Percentiles rank a stretch among this genome's conserved stretches.
Evolutionary conservation across 306 rosid species (phyloP).

Genomic region (Prunus mume): DNA sequence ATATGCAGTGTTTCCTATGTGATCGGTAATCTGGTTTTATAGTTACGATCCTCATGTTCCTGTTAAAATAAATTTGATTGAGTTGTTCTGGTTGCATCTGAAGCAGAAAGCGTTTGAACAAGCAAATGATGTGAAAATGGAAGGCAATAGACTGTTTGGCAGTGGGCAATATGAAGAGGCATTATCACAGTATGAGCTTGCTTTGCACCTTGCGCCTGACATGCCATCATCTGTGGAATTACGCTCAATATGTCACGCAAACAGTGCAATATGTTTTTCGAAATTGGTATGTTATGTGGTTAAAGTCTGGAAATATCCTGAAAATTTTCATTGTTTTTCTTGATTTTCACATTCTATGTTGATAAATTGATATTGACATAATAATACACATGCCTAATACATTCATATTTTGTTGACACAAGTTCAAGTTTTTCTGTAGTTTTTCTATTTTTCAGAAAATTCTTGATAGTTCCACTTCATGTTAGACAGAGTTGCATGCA

Average conservation of each 20-base stretch:
- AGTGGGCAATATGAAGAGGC: constrained; percentile 81
- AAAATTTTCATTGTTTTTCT: neutral
- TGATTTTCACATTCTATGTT: neutral
- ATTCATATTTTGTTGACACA: too few species aligned
- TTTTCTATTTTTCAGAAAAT: neutral
- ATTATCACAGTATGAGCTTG: constrained; percentile 54
- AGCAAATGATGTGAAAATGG: constrained; percentile 74
- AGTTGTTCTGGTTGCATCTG: neutral
- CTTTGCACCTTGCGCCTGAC: constrained; percentile 63
- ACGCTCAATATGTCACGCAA: constrained; percentile 71
- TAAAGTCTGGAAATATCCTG: neutral
- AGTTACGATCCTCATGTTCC: neutral
- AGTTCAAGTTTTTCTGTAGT: too few species aligned
- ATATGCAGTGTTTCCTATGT: neutral
- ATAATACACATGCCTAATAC: too few species aligned
- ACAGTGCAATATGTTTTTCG: constrained; percentile 66
- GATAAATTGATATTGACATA: neutral
- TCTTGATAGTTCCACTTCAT: neutral
- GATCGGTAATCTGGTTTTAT: constrained; percentile 3
- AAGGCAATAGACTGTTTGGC: constrained; percentile 70
- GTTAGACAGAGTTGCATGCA: neutral
- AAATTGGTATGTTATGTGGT: constrained; percentile 56
- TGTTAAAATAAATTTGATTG: neutral
- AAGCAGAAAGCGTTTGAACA: constrained; percentile 61
- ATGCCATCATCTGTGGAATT: constrained; percentile 65